Conservation (phyloP, 1,284 basidiomycete species). For the Boletus smithii region DNA sequence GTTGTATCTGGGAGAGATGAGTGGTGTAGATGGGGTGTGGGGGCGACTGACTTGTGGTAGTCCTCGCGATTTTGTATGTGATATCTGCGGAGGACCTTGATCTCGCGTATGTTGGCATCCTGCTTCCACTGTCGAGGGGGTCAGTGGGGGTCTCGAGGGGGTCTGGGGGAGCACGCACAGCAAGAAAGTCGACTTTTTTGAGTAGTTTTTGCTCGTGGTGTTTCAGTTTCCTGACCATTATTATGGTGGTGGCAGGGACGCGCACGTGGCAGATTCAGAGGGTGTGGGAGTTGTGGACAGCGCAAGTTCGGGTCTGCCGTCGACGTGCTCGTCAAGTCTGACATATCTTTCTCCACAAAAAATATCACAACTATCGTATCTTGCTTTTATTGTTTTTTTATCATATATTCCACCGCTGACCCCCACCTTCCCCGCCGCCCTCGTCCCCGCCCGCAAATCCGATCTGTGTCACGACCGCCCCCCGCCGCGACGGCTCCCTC, state of each 20-base stretch:
- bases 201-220: conserved; percentile 92
- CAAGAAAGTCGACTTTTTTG: conserved; percentile 93
- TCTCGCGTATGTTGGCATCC: conserved; percentile 88
- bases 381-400: conserved; percentile 27
- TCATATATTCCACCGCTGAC: conserved; percentile 26
- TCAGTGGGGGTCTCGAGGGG: background rate
- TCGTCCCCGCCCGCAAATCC: conserved; percentile 7
- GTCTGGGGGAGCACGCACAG: conserved; percentile 53
- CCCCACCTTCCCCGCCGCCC: conserved; percentile 2
- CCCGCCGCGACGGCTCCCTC: conserved; percentile 11
- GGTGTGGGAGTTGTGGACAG: conserved; percentile 27
- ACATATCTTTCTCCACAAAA: conserved; percentile 30
- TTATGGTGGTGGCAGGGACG: background rate
- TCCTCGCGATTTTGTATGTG: conserved; percentile 94
- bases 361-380: conserved; percentile 31
- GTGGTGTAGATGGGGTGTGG: background rate
- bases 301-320: conserved; percentile 31
- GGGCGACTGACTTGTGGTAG: conserved; percentile 77
- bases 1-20: conserved; percentile 71
- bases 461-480: conserved; percentile 22
- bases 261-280: conserved; percentile 29
- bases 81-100: conserved; percentile 94
- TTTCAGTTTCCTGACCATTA: conserved; percentile 88
- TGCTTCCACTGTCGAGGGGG: conserved; percentile 80
- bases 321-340: conserved; percentile 32